These are phyloP conservation scores for Globisporangium mamillatum DNA, from an alignment of 352 stramenopile species.

Conservation along the genomic window DNA sequence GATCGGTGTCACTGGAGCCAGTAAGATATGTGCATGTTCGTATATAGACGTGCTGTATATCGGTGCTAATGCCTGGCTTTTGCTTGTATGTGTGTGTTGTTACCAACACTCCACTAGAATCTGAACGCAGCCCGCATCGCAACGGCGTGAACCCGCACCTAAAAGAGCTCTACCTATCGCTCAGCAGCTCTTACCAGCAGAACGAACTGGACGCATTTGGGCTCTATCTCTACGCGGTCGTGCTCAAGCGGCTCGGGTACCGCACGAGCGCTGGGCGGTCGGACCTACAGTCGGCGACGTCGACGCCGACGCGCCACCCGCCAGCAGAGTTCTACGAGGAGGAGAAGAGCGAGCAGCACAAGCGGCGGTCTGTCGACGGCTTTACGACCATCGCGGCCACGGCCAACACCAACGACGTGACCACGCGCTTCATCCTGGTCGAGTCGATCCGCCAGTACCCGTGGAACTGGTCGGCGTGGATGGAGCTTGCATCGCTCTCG, in stretches of 20 bases:
- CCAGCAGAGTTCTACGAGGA: conserved; percentile 29
- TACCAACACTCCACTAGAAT: conserved; percentile 17
- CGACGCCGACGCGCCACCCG: conserved; percentile 35
- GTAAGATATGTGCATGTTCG: conserved; percentile 21
- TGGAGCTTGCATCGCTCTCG: conserved; percentile 87
- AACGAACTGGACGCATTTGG: conserved; percentile 68
- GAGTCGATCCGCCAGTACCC: conserved; percentile 71
- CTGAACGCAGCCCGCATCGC: conserved; percentile 33
- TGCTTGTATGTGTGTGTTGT: conserved; percentile 7
- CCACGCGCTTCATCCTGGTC: conserved; percentile 63
- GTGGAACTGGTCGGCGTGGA: conserved; percentile 97
- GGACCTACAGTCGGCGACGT: conserved; percentile 18
- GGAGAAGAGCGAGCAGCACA: conserved; percentile 39
- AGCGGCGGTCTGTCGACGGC: conserved; percentile 16
- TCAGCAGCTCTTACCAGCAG: conserved; percentile 48
- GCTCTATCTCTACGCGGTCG: conserved; percentile 79
- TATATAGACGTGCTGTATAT: neutral
- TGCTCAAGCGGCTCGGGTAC: conserved; percentile 67
- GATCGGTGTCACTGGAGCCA: conserved; percentile 55
- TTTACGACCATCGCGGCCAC: conserved; percentile 17
- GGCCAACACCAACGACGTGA: conserved; percentile 37
- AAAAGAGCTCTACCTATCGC: conserved; percentile 61
- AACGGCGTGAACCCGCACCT: conserved; percentile 65
- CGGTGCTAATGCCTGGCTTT: neutral
- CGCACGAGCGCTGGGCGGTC: conserved; percentile 41